Evolutionary conservation across 495 filamentous ascomycete genomes (phyloP).

Genomic region (Xylaria intraflava): DNA sequence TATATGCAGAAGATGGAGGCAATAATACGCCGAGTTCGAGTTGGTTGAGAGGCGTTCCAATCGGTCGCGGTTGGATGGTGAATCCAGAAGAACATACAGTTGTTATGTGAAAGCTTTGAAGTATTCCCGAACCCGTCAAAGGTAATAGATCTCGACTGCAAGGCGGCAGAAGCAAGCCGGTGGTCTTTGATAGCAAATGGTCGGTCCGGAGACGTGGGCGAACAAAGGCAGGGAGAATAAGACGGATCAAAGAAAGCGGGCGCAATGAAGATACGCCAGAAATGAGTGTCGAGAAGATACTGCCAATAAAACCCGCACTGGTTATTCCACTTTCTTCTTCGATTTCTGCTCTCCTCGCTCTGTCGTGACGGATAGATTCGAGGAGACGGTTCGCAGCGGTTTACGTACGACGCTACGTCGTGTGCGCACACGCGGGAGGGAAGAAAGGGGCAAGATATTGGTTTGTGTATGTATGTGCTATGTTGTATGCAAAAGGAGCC

Average conservation of each 20-base stretch:
- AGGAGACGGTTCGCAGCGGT: conserved; percentile 2
- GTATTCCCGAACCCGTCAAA: conserved; percentile 20
- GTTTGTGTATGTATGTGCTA: conserved; percentile 2
- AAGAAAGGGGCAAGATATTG: conserved; percentile 1
- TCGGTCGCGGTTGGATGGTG: conserved; percentile 10
- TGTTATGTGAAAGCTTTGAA: conserved; percentile 11
- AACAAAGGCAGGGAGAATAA: conserved; percentile 26
- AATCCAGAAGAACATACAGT: conserved; percentile 15
- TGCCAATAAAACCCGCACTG: conserved; percentile 20
- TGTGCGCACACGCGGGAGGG: not conserved
- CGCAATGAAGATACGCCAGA: conserved; percentile 26
- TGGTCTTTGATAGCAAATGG: conserved; percentile 17
- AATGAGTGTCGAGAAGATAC: conserved; percentile 26
- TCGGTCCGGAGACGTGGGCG: conserved; percentile 19
- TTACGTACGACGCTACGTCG: conserved; percentile 7
- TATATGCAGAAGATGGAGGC: conserved; percentile 17
- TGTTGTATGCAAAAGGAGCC: not conserved
- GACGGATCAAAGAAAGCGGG: conserved; percentile 31
- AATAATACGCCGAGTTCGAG: conserved; percentile 17
- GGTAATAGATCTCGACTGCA: not conserved
- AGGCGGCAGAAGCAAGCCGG: not conserved
- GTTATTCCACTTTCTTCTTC: conserved; percentile 3
- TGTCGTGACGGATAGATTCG: not conserved
- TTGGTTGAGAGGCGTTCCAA: conserved; percentile 18
- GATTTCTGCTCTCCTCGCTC: not conserved